Evolutionary conservation across 371 early-diverging fungal genomes (phyloP), one percentile per base, ranked within the genome.

Genomic region (Dinochytrium kinnereticum): DNA sequence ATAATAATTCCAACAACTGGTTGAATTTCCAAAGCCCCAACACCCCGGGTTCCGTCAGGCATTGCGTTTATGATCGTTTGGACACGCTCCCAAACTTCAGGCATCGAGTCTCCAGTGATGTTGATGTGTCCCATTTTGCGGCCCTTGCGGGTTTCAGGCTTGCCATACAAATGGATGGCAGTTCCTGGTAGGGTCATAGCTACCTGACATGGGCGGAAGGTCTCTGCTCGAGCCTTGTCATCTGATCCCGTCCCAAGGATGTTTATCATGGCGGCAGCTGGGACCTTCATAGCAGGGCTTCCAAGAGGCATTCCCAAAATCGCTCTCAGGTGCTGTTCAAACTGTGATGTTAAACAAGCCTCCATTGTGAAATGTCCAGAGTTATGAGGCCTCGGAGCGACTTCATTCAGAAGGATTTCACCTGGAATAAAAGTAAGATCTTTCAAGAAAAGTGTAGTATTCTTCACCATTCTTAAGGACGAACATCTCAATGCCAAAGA

Each of bases 101-200:
- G 81, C 84, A 92, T 90, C 2, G 92, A 90, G 65, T 94, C 91
- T 21, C 92, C 97, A 0, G 94, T 94, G 2, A 97, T 84, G 10
- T 96, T 97, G 74, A 98, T 91, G 81, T 98, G 98, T 13, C 96
- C 98, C 97, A 98, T 97, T 84, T 98, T 98, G 69, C 98, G 91
- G 34, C 93, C 97, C 19, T 85, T 83, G 59, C 93, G 88, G 76
- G 92, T 91, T 51, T 91, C 96, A 53, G 85, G 86, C 82, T 98
- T 98, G 69, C 98, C 98, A 73, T 98, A 98, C 33, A 94, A 82
- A 78, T 98, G 98, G 21, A 95, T 90, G 0, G 96, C 92, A 2
- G 97, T 90, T 39, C 97, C 97, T 1, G 92, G 91, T 24, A 92
- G 83, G 1, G 85, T 61, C 13, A 95, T 80, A 30, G 96, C 90